Base-by-base conservation (phyloP, 169 alveolate genomes). In the Toxoplasma gondii region DNA sequence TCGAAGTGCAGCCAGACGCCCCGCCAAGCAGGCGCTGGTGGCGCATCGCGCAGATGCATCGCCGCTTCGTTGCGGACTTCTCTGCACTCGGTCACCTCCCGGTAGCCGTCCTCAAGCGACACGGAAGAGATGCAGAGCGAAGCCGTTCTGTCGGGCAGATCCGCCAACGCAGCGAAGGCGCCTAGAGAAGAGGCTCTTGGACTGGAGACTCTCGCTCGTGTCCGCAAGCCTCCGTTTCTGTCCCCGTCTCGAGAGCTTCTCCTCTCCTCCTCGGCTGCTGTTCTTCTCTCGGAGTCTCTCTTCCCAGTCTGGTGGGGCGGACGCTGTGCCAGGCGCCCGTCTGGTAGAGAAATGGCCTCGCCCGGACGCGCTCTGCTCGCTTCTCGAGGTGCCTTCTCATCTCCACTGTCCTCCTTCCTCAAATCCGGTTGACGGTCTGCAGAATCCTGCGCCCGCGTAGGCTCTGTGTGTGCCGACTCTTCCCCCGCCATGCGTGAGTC, bases 1-100 rank as follows among this genome's bases (percentile, higher is more conserved):
- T 74, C 84, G 44, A 7, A 74, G 84, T 74, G 84, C 45, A 74
- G 84, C 84, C 84, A 74, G 44, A 74, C 84, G 0, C 45, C 45
- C 12, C 43, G 41, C 84, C 84, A 74, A 16, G 84, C 45, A 1
- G 44, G 44, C 10, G 84, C 84, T 5, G 44, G 24, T 12, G 84
- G 45, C n/a, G 45, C 84, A 27, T n/a, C 43, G 43, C 43, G 45
- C 45, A 74, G 84, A 36, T 36, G 17, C 22, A 36, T 12, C 45
- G 84, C 38, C 24, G 9, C 45, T 34, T 74, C 44, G 43, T 34
- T 31, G 45, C 39, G 38, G 12, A 74, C 45, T n/a, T 74, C 45
- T 31, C 45, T 4, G 43, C 84, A 74, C 27, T 31, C 45, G 44
- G 84, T 74, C 5, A 74, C 84, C 12, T 74, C 84, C 27, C 84